Conservation (phyloP, 2,329 filamentous ascomycete genomes). For the Colletotrichum cuscutae region DNA sequence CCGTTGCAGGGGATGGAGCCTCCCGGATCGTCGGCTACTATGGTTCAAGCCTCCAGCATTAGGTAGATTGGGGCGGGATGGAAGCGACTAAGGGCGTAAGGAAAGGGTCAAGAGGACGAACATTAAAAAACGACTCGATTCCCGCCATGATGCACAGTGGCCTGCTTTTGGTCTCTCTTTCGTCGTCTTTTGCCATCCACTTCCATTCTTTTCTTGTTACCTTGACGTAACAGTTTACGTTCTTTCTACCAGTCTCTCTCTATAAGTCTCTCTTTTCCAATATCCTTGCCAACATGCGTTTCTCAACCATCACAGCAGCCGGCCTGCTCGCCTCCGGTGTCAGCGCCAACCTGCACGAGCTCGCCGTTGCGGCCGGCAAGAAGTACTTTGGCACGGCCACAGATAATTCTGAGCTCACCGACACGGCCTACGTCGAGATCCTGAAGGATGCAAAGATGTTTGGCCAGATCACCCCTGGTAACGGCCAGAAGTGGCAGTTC, state of each 20-base stretch:
- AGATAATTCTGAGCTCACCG: constrained; percentile 62
- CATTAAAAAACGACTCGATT: constrained; percentile 9
- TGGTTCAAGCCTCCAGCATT: constrained; percentile 14
- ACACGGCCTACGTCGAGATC: constrained; percentile 64
- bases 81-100: neutral
- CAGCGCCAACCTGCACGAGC: constrained; percentile 48
- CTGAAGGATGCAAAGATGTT: constrained; percentile 69
- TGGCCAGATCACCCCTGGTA: constrained; percentile 72
- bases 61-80: constrained; percentile 10
- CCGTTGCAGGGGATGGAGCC: neutral
- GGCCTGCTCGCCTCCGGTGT: constrained; percentile 29
- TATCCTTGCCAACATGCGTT: constrained; percentile 13
- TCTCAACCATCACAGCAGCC: constrained; percentile 28
- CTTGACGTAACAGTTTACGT: neutral
- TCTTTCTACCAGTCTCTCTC: neutral
- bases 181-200: constrained; percentile 19
- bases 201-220: constrained; percentile 17
- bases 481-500: constrained; percentile 72
- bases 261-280: constrained; percentile 6
- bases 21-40: constrained; percentile 20
- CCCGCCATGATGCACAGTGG: neutral
- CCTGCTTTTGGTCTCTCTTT: neutral
- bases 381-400: constrained; percentile 74
- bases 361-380: constrained; percentile 41
- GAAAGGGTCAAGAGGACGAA: neutral